Evolutionary conservation across 2,329 filamentous ascomycete genomes (phyloP), one percentile per base, ranked within the genome.

Genomic region (Aspergillus puulaauensis): DNA sequence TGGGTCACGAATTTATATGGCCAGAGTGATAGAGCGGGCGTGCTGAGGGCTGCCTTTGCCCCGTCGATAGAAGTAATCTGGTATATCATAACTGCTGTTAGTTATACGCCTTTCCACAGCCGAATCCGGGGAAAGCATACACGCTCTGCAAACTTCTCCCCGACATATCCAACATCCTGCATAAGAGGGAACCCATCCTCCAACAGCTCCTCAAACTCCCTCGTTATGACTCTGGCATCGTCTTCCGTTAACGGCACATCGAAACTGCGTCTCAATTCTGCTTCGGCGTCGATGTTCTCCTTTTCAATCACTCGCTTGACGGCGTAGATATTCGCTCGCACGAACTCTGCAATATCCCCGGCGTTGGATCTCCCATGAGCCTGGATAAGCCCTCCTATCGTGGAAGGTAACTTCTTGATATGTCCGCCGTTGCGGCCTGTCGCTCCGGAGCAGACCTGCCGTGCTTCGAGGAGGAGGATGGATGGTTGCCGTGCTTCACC

Each of bases 401-500:
- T 48, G 15, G 4, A 37, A 4, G 12, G 17, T 52, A 65, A 77
- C 76, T 63, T 79, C 79, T 27, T 76, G 70, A 14, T 73, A 76
- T 24, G 75, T 78, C 3, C 33, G 77, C 78, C 37, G 23, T 51
- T 51, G 4, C 37, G 37, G 11, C 49, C 49, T 4, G 49, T 51
- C 9, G 37, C 49, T 3, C 77, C 78, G 11, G 74, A 79, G 56
- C 76, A 79, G 0, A 69, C 68, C 19, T 70, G 66, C 19, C 77
- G 66, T 6, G 76, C 76, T 59, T 79, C 77, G 2, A 79, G 62
- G 21, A 79, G 69, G 2, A 73, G 65, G 14, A 77, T 71, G 0
- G 70, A 73, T 1, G 66, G 67, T 17, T 60, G 40, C 43, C 57
- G 51, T 17, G 63, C 59, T 17, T 7, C 15, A 6, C 6, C 6